Evolutionary conservation across 495 filamentous ascomycete species (phyloP), one percentile per base, ranked within the genome.

Genomic region (Lasiosphaeriaceae sp.): DNA sequence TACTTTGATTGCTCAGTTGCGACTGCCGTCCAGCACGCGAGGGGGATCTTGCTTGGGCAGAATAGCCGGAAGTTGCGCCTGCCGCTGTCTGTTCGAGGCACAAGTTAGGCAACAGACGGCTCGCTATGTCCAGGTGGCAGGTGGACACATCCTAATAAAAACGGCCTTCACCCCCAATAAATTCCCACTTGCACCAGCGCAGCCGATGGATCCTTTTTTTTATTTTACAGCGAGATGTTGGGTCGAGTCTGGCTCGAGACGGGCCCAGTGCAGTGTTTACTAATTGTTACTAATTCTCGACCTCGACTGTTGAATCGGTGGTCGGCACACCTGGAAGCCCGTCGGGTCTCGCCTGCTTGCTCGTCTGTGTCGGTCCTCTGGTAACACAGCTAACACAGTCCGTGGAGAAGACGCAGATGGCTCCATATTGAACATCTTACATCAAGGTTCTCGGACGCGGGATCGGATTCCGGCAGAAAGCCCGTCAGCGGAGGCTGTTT

Each of bases 1-100:
- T 44, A 23, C 49, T 57, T 20, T 58, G 57, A 58, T 48, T 64
- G 61, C 53, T 51, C 41, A 47, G 37, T 56, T 44, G 39, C 22
- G 49, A 56, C 55, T 60, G 57, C 61, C 57, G 57, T 56, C 24
- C 11, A 53, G 26, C 35, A 17, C 23, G 20, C 8, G 39, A 52
- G 26, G 23, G 20, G 47, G 23, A 11, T 41, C 7, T 21, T 20
- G 34, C n/a, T 5, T 22, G 35, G 34, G 31, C 24, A 31, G 26
- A 31, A 21, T 20, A 41, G 50, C 35, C n/a, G 17, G 20, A 21
- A 17, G 50, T 7, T 29, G 50, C 31, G 31, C 29, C 50, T 52
- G 50, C 50, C 50, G 50, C 35, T 43, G 50, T 41, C 12, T 52
- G n/a, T 14, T 14, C 26, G 51, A 35, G 39, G 51, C 51, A 24